Percentiles rank a stretch among this genome's conserved stretches.
These are phyloP conservation scores for Globisporangium ultimum DNA, from an alignment of 352 stramenopile genomes.

Conservation along the genomic window DNA sequence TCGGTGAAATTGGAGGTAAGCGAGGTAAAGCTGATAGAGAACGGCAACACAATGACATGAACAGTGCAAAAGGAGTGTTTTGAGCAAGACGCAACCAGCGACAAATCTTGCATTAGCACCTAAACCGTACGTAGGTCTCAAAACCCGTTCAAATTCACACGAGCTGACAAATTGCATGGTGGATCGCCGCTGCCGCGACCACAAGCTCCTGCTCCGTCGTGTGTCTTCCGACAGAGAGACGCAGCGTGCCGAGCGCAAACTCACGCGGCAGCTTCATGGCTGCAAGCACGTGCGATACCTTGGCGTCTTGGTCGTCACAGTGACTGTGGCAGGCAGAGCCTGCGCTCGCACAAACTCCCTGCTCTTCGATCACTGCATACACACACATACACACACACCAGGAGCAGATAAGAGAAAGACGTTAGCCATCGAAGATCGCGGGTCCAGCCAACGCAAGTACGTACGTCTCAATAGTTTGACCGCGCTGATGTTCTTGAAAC, in stretches of 20 bases:
- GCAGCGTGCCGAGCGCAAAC: conserved; percentile 91
- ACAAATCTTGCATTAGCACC: no score
- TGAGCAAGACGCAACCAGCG: no score
- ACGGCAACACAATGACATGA: no score
- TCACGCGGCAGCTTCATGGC: conserved; percentile 90
- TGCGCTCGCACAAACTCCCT: conserved; percentile 88
- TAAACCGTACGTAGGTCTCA: no score
- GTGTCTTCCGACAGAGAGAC: conserved; percentile 91
- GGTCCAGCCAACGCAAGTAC: conserved; percentile 6
- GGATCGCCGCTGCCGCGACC: conserved; percentile 80
- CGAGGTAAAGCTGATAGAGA: no score
- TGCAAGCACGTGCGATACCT: conserved; percentile 88
- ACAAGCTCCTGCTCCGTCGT: conserved; percentile 89
- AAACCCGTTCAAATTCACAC: conserved; percentile 7
- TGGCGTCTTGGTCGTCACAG: conserved; percentile 38
- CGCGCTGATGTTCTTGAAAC: conserved; percentile 86
- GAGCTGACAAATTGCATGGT: conserved; percentile 40
- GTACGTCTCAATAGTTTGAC: conserved; percentile 77
- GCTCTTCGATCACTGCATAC: conserved; percentile 61
- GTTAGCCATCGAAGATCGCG: background rate
- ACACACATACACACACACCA: background rate
- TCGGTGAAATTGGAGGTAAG: no score
- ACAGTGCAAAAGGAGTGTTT: no score
- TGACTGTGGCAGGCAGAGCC: conserved; percentile 93
- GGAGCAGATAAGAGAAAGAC: background rate